Evolutionary conservation across 2,329 filamentous ascomycete species (phyloP), one percentile per base, ranked within the genome.

Genomic region (Tolypocladium guangdongense): DNA sequence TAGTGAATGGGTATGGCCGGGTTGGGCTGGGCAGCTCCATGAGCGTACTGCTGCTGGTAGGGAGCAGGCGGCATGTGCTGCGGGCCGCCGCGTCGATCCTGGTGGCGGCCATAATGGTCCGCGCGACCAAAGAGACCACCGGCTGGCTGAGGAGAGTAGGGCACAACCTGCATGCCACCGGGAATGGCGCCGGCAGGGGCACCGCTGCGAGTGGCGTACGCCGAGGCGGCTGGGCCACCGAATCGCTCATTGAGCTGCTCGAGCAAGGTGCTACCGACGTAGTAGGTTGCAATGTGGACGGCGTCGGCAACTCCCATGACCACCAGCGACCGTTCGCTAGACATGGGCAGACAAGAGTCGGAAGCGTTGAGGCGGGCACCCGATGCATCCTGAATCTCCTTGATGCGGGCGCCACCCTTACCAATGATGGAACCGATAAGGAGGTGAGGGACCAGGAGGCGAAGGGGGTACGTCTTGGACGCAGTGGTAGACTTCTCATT

Each of bases 341-440:
- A 99, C 56, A 96, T 81, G 49, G 93, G 93, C 53, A 99, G 81
- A 67, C 91, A 95, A 6, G 90, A 87, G 69, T 97, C 93, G 7
- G 93, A 99, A 30, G 93, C 93, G 70, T 99, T 99, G 47, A 99
- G 81, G 57, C 95, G 87, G 52, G 93, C 93, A 56, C 95, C 95
- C 18, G 93, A 99, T 22, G 91, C 91, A 68, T 99, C 93, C 71
- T 99, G 93, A 57, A 99, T 99, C 74, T 99, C 93, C 60, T 93
- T 90, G 68, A 99, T 99, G 59, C 93, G 86, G 55, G 91, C 88
- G 60, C 93, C 93, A 58, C 87, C 90, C 76, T 99, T 99, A 64
- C 93, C 93, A 70, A 99, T 99, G 72, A 99, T 97, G 56, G 92
- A 96, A 51, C 93, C 93, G 64, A 99, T 99, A 54, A 99, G 81